Evolutionary conservation across 1,139 yeast genomes (phyloP), one percentile per base, ranked within the genome.

Genomic region (Yamadazyma dushanensis): DNA sequence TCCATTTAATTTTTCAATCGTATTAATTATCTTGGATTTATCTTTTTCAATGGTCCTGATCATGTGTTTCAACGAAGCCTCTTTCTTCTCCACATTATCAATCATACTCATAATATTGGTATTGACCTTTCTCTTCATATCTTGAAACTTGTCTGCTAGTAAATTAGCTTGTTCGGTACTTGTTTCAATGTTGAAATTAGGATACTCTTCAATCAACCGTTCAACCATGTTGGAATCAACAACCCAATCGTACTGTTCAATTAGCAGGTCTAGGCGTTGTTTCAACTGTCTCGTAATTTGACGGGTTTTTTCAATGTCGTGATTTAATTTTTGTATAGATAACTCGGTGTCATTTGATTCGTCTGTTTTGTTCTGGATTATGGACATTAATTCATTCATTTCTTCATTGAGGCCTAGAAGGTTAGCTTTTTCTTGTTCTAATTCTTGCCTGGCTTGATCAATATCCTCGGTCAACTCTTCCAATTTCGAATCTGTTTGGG

Each of bases 41-140:
- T 94, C 98, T 58, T 82, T 86, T 53, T 86, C 95, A 49, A 94
- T 89, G 4, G 96, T 89, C 38, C 73, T 76, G 40, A 94, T 83
- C 90, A 88, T 89, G 7, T 78, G 76, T 49, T 79, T 82, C 50
- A 94, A 70, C 7, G 92, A 73, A 2, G 72, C 61, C 56, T 90
- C 97, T 54, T 89, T 88, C 70, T 84, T 86, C 56, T 90, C 97
- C 15, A 89, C 95, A 46, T 83, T 86, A 51, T 90, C 97, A 47
- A 94, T 88, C 88, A 89, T 86, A 50, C 83, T 81, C 90, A 90
- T 87, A 44, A 92, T 92, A 53, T 89, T 85, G 9, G 86, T 76
- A 53, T 90, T 90, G 20, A 92, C 96, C 47, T 82, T 85, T 41
- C 90, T 73, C 63, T 78, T 83, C 85, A 90, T 80, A n/a, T 78